Percentiles rank a stretch among this genome's conserved stretches.
Conservation (phyloP, 805 yeast species). For the Kregervanrija pseudodelftensis region DNA sequence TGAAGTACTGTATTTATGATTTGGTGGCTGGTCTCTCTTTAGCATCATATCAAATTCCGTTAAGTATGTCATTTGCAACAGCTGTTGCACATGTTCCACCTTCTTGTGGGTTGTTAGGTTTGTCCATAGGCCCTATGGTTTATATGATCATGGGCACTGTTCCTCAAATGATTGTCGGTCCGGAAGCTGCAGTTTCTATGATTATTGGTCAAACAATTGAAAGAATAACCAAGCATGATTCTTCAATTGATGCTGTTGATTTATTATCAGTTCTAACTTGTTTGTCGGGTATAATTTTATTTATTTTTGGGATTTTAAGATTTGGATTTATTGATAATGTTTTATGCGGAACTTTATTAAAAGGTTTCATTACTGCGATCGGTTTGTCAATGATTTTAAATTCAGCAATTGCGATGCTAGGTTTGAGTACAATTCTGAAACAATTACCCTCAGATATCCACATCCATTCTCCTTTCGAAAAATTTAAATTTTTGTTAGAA, state of each 20-base stretch:
- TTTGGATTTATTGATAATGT: slow-evolving; percentile 82
- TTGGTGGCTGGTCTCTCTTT: slow-evolving; percentile 77
- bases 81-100: slow-evolving; percentile 83
- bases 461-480: slow-evolving; percentile 66
- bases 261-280: slow-evolving; percentile 64
- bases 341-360: slow-evolving; percentile 63
- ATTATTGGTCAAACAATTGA: slow-evolving; percentile 76
- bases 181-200: slow-evolving; percentile 82
- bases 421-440: slow-evolving; percentile 43
- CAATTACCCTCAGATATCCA: slow-evolving; percentile 39
- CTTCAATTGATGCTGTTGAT: slow-evolving; percentile 40
- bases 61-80: slow-evolving; percentile 74
- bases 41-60: slow-evolving; percentile 88
- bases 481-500: slow-evolving; percentile 47
- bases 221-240: slow-evolving; percentile 38
- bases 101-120: slow-evolving; percentile 66
- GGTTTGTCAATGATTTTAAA: slow-evolving; percentile 79
- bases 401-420: slow-evolving; percentile 66
- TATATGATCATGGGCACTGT: slow-evolving; percentile 78
- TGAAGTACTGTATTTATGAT: slow-evolving; percentile 44
- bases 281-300: slow-evolving; percentile 63
- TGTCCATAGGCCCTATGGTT: slow-evolving; percentile 71
- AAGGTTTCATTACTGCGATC: slow-evolving; percentile 82
- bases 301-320: slow-evolving; percentile 72
- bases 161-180: slow-evolving; percentile 86